Base-by-base conservation (phyloP, 2,329 filamentous ascomycete genomes). In the Ophiosphaerella herpotricha region DNA sequence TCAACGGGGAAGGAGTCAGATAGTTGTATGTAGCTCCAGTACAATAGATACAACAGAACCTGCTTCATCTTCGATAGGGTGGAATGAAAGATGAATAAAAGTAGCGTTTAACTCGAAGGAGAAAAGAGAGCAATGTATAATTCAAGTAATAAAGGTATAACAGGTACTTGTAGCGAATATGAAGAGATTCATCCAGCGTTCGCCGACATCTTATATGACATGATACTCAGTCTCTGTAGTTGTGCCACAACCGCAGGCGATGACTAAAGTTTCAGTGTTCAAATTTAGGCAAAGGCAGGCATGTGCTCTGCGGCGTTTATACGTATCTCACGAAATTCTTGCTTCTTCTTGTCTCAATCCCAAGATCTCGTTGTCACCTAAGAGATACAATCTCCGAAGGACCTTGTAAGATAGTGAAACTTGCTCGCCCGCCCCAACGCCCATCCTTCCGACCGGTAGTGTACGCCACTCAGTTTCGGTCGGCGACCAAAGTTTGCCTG, bases 1-100 rank as follows among this genome's bases (percentile, higher is more conserved):
- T 50, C 43, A 33, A 50, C 38, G 14, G 48, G 48, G 12, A 50
- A 46, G 31, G 48, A 46, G 24, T 37, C 32, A 32, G 42, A 46
- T 24, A 35, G 33, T 31, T 46, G 37, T 21, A 46, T 34, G 33
- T 38, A 42, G 32, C 31, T 50, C 32, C 38, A 46, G 31, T 24
- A 34, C 14, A 46, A 23, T 13, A 50, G 18, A 38, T n/a, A 18
- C 14, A 37, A 41, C 29, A 32, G 16, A 26, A 44, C 7, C 31
- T 26, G 4, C 48, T 46, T 50, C 42, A 50, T 46, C 11, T 29
- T 11, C 26, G 35, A 38, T 39, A 31, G 35, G 34, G 43, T 46
- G 35, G 24, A 37, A 39, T 32, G 7, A 46, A 16, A 18, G 36
- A 39, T 31, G 24, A 42, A 32, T 42, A 18, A 33, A 42, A 42